A percentile compares a stretch with the other conserved stretches of the same genome.
These are phyloP conservation scores for Senecio squalidus DNA, from an alignment of 140 eudicot genomes.

Conservation along the genomic window DNA sequence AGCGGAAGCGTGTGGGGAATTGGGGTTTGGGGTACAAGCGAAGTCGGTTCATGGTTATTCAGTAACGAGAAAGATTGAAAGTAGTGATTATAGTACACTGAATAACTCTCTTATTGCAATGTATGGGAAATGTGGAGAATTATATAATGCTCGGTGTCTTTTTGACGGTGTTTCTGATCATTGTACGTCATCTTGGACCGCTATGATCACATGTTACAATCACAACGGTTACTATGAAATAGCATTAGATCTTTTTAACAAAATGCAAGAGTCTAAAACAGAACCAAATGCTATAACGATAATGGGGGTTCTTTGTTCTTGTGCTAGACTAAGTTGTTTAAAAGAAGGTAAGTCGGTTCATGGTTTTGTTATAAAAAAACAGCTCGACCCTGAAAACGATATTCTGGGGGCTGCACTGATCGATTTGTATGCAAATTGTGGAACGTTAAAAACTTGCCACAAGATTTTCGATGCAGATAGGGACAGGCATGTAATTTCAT, in stretches of 20 bases:
- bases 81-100: slow-evolving; percentile 25
- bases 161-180: slow-evolving; percentile 25
- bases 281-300: slow-evolving; percentile 63
- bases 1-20: slow-evolving; percentile 64
- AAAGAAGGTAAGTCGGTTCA: slow-evolving; percentile 60
- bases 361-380: slow-evolving; percentile 41
- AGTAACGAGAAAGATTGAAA: slow-evolving; percentile 32
- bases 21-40: slow-evolving; percentile 44
- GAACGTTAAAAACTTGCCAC: slow-evolving; percentile 33
- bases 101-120: slow-evolving; percentile 55
- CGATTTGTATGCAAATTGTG: slow-evolving; percentile 62
- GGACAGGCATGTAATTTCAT: slow-evolving; percentile 40
- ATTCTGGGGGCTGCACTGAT: slow-evolving; percentile 45
- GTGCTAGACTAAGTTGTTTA: slow-evolving; percentile 51
- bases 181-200: slow-evolving; percentile 52
- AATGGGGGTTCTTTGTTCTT: slow-evolving; percentile 57
- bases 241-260: slow-evolving; percentile 34
- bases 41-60: slow-evolving; percentile 58
- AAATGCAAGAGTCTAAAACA: slow-evolving; percentile 39
- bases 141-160: slow-evolving; percentile 40
- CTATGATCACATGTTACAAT: slow-evolving; percentile 67
- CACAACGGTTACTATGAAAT: slow-evolving; percentile 40
- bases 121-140: slow-evolving; percentile 81
- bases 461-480: slow-evolving; percentile 30
- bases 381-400: slow-evolving; percentile 35